Evolutionary conservation across 768 basidiomycete genomes (phyloP).

Genomic region (Hericium rajendrae): DNA sequence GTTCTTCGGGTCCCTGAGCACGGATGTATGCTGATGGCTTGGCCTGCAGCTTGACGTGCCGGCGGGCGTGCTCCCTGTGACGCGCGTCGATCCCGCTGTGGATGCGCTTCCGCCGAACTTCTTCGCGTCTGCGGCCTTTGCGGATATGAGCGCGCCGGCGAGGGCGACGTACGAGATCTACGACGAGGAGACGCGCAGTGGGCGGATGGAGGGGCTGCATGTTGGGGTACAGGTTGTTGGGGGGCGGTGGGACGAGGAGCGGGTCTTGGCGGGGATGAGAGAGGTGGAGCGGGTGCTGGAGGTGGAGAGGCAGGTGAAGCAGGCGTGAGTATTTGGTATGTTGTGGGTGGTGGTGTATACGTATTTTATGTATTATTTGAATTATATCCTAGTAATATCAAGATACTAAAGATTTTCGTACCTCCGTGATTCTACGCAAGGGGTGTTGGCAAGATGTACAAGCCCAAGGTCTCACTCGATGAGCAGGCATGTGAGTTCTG

Average conservation of each 20-base stretch:
- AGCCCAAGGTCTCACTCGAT: too few species aligned
- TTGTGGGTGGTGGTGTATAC: too few species aligned
- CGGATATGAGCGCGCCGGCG: not conserved
- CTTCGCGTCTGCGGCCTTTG: conserved; percentile 20
- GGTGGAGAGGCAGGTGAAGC: not conserved
- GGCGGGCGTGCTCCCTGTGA: conserved; percentile 37
- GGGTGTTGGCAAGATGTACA: too few species aligned
- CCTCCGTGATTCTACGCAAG: too few species aligned
- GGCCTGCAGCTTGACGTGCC: conserved; percentile 31
- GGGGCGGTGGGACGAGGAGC: conserved; percentile 36
- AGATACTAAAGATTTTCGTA: too few species aligned
- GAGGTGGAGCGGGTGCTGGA: conserved; percentile 17
- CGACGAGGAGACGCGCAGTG: conserved; percentile 17
- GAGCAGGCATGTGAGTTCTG: too few species aligned
- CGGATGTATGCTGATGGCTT: not conserved
- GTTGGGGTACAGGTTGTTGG: conserved; percentile 36
- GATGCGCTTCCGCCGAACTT: conserved; percentile 19
- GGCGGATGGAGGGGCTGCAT: conserved; percentile 35
- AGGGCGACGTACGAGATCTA: conserved; percentile 31
- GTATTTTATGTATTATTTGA: too few species aligned
- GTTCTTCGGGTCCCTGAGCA: conserved; percentile 14
- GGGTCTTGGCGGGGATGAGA: conserved; percentile 36
- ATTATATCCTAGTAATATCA: too few species aligned
- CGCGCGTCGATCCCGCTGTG: conserved; percentile 23
- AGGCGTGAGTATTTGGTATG: too few species aligned